Conservation (phyloP, 2,329 filamentous ascomycete species). For the Ophiostoma pallidulum region DNA sequence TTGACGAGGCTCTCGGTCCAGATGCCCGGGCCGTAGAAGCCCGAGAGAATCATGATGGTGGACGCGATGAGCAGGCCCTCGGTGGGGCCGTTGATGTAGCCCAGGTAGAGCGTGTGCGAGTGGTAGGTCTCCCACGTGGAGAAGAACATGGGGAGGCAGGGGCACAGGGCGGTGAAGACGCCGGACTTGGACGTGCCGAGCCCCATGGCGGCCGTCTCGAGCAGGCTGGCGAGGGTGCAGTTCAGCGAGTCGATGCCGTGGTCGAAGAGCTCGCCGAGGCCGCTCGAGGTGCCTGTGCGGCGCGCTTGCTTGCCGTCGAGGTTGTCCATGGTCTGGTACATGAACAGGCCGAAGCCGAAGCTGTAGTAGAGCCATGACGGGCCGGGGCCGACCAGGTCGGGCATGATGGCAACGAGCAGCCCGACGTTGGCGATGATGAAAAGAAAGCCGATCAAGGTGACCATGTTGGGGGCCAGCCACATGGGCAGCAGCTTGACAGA, state of each 20-base stretch:
- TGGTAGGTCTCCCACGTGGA: constrained; percentile 99
- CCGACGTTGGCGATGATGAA: constrained; percentile 83
- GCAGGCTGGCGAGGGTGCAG: constrained; percentile 83
- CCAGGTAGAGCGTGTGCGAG: constrained; percentile 92
- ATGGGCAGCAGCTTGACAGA: constrained; percentile 84
- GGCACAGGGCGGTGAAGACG: constrained; percentile 83
- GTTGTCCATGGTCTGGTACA: constrained; percentile 99
- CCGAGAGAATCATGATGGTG: constrained; percentile 74
- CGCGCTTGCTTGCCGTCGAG: constrained; percentile 96
- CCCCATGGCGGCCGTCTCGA: constrained; percentile 89
- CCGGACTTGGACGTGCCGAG: constrained; percentile 76
- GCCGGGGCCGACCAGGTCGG: constrained; percentile 80
- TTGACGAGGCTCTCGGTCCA: constrained; percentile 70
- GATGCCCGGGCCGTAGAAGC: constrained; percentile 77
- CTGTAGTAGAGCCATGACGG: constrained; percentile 92
- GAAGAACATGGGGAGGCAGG: constrained; percentile 97
- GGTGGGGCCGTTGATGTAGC: constrained; percentile 93
- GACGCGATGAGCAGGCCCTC: constrained; percentile 89
- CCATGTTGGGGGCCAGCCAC: constrained; percentile 97
- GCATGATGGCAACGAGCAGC: constrained; percentile 67
- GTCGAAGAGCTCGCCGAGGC: constrained; percentile 92
- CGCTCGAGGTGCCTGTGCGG: constrained; percentile 88
- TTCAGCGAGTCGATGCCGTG: constrained; percentile 98
- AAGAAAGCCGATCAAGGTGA: constrained; percentile 88
- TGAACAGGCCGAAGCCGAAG: constrained; percentile 92